Evolutionary conservation across 352 stramenopile genomes (phyloP).

Genomic region (Nothophytophthora sp.): DNA sequence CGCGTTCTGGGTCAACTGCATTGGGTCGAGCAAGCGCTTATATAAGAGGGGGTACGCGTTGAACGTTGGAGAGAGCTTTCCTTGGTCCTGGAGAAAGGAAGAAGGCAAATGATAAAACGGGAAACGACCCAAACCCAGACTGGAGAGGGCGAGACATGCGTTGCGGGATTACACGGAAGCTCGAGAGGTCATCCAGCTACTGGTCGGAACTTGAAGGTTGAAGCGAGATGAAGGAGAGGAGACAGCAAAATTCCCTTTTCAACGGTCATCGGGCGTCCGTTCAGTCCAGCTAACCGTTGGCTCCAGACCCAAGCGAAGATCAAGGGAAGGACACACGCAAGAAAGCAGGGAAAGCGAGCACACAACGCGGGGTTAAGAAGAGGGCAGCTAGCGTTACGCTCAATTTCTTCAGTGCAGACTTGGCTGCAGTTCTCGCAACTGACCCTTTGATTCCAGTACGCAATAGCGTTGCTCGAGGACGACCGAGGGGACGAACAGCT

Average conservation of each 20-base stretch:
- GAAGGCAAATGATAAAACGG: constrained; percentile 12
- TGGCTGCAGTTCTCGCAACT: too few relatives aligned
- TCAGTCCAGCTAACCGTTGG: too few relatives aligned
- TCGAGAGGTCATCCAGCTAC: constrained; percentile 7
- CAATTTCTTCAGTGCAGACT: constrained; percentile 5
- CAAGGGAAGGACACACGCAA: too few relatives aligned
- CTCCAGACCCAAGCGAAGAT: too few relatives aligned
- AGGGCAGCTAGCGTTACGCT: too few relatives aligned
- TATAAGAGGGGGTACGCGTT: constrained; percentile 15
- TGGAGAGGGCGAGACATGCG: constrained; percentile 3
- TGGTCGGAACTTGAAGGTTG: constrained; percentile 15
- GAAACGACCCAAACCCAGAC: constrained; percentile 1
- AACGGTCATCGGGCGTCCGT: constrained; percentile 25
- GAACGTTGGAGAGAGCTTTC: constrained; percentile 15
- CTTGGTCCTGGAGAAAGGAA: constrained; percentile 3
- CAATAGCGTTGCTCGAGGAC: too few relatives aligned
- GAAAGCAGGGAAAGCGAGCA: too few relatives aligned
- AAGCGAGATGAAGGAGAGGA: constrained; percentile 12
- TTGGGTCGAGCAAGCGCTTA: constrained; percentile 9
- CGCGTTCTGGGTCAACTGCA: constrained; percentile 6
- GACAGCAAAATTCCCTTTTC: constrained; percentile 14
- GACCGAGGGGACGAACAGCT: too few relatives aligned
- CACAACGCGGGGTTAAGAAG: too few relatives aligned
- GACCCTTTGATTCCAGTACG: too few relatives aligned
- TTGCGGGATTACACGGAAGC: constrained; percentile 1